Percentiles rank a stretch among this genome's conserved stretches.
phyloP scores from a whole-genome alignment of 306 rosid species.

The barrel medic (Medicago truncatula) region MtrunA17r5.0-ANR NC_053044.1:40826501-40827000 shows the following conservation, averaged over 20 bases:
- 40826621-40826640: conserved; percentile 15
- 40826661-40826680: conserved; percentile 21
- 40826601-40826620: conserved; percentile 2
- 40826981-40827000: conserved; percentile 35
- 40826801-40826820: conserved; percentile 29
- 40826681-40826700: conserved; percentile 44
- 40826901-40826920: conserved; percentile 48
- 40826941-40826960: conserved; percentile 45
- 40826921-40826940: conserved; percentile 67
- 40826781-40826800: conserved; percentile 42
- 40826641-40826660: conserved; percentile 5
- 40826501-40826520: conserved; percentile 5
- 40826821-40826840: conserved; percentile 31
- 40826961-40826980: conserved; percentile 35
- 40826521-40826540: not conserved
- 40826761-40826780: conserved; percentile 54
- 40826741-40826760: conserved; percentile 61
- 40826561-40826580: not conserved
- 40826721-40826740: conserved; percentile 51
- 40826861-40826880: conserved; percentile 62
- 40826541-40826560: conserved; percentile 9
- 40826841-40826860: conserved; percentile 35
- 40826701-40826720: conserved; percentile 70
- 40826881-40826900: conserved; percentile 51
- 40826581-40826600: conserved; percentile 9